Evolutionary conservation across 2,329 filamentous ascomycete genomes (phyloP).

Genomic region (Cercospora berteroae): DNA sequence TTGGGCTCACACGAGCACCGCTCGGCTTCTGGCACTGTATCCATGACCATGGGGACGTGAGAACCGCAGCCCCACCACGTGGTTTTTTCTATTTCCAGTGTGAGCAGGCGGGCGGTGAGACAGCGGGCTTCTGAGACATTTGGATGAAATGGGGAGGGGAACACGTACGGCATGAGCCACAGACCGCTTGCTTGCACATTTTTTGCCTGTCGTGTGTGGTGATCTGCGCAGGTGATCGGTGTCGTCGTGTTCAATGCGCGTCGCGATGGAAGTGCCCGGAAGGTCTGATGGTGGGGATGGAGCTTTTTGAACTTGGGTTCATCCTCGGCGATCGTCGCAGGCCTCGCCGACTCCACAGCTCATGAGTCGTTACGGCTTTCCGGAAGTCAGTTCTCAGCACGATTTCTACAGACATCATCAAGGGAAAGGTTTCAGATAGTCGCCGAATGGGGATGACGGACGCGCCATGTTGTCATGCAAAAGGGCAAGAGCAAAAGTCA

Average conservation of each 20-base stretch:
- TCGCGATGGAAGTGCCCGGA: not conserved
- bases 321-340: not conserved
- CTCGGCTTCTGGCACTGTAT: constrained; percentile 55
- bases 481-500: not conserved
- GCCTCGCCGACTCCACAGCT: constrained; percentile 2
- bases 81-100: constrained; percentile 31
- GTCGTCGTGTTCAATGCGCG: not conserved
- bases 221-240: not conserved
- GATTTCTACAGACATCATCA: not conserved
- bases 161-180: constrained; percentile 52
- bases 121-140: not conserved
- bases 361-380: not conserved
- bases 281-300: not conserved
- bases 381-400: not conserved
- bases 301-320: not conserved
- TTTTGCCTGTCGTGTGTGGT: constrained; percentile 13
- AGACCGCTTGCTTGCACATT: constrained; percentile 67
- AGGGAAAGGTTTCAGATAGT: not conserved
- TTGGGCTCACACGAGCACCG: constrained; percentile 66
- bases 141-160: not conserved
- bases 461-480: not conserved
- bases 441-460: not conserved
- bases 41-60: constrained; percentile 51
- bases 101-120: not conserved
- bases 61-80: constrained; percentile 39